Conservation (phyloP, 1,284 basidiomycete genomes). For the Inonotus hispidus region DNA sequence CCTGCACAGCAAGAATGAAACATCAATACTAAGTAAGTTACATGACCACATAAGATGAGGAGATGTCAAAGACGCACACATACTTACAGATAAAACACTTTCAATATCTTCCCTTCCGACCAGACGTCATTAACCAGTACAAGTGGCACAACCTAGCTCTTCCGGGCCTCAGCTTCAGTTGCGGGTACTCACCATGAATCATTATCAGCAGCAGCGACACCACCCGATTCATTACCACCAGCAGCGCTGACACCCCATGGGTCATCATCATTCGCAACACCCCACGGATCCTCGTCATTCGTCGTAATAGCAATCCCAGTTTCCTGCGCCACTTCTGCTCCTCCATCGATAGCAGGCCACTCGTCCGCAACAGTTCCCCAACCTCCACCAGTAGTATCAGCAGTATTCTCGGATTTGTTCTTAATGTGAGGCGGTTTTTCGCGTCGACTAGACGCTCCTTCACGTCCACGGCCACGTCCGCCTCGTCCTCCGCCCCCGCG, state of each 20-base stretch:
- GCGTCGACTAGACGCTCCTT: background rate
- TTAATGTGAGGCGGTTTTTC: slow-evolving; percentile 4
- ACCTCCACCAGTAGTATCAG: background rate
- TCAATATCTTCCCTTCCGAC: background rate
- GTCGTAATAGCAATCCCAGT: slow-evolving; percentile 5
- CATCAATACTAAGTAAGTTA: too few relatives aligned
- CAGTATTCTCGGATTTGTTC: background rate
- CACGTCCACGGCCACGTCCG: slow-evolving; percentile 2
- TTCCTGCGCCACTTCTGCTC: background rate
- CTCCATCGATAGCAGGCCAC: background rate
- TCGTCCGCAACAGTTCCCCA: slow-evolving; percentile 9
- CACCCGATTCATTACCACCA: too few relatives aligned
- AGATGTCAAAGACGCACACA: background rate
- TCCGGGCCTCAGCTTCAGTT: background rate
- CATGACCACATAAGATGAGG: too few relatives aligned
- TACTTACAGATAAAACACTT: background rate
- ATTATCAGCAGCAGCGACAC: background rate
- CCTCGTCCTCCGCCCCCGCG: background rate
- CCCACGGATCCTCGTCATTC: slow-evolving; percentile 1
- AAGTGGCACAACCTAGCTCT: background rate
- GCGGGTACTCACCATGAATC: background rate
- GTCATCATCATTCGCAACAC: background rate
- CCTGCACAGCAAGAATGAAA: background rate
- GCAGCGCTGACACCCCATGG: slow-evolving; percentile 1
- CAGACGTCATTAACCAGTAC: background rate